Base-by-base conservation (phyloP, 352 stramenopile genomes). In the Globisporangium okanoganense region DNA sequence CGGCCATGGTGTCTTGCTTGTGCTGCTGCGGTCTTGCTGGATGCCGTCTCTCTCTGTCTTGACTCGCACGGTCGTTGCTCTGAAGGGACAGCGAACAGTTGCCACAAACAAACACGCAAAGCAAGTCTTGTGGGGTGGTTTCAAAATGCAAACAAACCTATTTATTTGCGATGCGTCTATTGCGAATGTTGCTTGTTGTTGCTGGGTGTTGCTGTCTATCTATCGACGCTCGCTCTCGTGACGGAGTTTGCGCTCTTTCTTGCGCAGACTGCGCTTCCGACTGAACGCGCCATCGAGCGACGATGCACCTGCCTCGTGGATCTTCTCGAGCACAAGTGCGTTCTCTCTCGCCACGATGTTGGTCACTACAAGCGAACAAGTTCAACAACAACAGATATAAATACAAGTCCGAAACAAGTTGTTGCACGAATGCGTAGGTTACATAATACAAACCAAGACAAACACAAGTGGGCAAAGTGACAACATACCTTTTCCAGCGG, bases 191-290 rank as follows among this genome's bases (percentile, higher is more conserved):
- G 33, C 33, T 38, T 47, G 52, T 25, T 58, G n/a, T 4, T 16
- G 12, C 8, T 20, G 18, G 12, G 9, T 47, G 29, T 45, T 10
- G 27, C 20, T 27, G n/a, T 49, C 5, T 59, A 2, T 55, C 18
- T 45, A 35, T 7, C 67, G 36, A 5, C n/a, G 13, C 36, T 43
- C 43, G 12, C 67, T 65, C 22, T 59, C 25, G 48, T 55, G 27
- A 9, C 33, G 55, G 3, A 65, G 45, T 70, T 92, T 94, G 58
- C 85, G 90, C 54, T 85, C 82, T 59, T 91, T 92, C 62, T 91
- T 90, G 51, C 82, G 79, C 33, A 94, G 79, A 63, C 85, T 94
- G 18, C 82, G 80, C 53, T 91, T 91, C 1, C 82, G 78, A 60
- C 82, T 94, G 70, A 94, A 94, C n/a, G 72, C 85, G 27, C 76